A percentile compares a stretch with the other conserved stretches of the same genome.
Conservation (phyloP, 2,329 filamentous ascomycete species). For the Aspergillus ochraceoroseus region DNA sequence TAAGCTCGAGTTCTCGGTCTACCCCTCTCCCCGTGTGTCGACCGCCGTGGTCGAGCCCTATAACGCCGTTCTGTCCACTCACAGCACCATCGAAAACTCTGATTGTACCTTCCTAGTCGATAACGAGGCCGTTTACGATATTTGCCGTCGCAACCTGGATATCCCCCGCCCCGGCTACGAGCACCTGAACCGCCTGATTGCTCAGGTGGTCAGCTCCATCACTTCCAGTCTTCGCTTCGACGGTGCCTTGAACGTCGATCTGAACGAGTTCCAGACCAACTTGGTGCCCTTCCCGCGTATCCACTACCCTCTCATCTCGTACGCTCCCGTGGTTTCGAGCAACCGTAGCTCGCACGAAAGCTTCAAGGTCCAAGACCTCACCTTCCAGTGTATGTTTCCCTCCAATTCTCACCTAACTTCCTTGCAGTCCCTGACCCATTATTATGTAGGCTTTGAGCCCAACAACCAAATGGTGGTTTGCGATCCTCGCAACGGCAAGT, state of each 20-base stretch:
- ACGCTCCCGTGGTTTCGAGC: constrained; percentile 60
- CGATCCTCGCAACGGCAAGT: constrained; percentile 62
- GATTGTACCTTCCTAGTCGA: constrained; percentile 66
- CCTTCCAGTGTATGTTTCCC: constrained; percentile 53
- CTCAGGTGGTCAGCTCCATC: constrained; percentile 63
- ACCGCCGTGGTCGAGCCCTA: constrained; percentile 66
- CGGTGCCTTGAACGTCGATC: constrained; percentile 62
- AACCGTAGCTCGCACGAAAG: constrained; percentile 78
- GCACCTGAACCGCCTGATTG: constrained; percentile 62
- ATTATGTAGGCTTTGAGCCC: constrained; percentile 54
- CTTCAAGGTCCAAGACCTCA: constrained; percentile 75
- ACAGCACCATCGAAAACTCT: constrained; percentile 63
- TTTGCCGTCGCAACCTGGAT: constrained; percentile 61
- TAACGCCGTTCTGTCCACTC: constrained; percentile 54
- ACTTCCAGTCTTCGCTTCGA: constrained; percentile 62
- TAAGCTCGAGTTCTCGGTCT: constrained; percentile 63
- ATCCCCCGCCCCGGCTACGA: constrained; percentile 61
- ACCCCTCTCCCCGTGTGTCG: constrained; percentile 59
- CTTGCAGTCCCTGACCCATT: background rate
- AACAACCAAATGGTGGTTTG: constrained; percentile 68
- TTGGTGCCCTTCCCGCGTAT: constrained; percentile 64
- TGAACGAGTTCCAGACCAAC: constrained; percentile 67
- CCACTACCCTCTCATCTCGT: constrained; percentile 62
- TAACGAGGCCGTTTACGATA: constrained; percentile 65
- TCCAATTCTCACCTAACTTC: background rate